A percentile compares a stretch with the other conserved stretches of the same genome.
These are phyloP conservation scores for Myriosclerotinia curreyana DNA, from an alignment of 2,329 filamentous ascomycete species.

Conservation along the genomic window DNA sequence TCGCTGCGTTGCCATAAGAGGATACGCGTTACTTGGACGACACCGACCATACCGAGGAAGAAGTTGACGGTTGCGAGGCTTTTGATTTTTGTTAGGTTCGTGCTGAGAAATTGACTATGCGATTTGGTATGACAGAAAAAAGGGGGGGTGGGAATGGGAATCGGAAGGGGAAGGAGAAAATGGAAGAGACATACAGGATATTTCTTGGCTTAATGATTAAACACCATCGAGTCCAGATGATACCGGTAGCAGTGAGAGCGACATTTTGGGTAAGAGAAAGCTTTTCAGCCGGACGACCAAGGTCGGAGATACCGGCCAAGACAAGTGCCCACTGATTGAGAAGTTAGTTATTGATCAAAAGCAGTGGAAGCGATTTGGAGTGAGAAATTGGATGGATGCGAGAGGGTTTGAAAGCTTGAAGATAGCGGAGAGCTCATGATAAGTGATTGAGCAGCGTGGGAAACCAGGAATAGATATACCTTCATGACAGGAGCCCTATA, in stretches of 20 bases:
- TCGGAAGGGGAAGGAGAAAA: not conserved
- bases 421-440: not conserved
- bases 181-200: slow-evolving; percentile 61
- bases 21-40: slow-evolving; percentile 79
- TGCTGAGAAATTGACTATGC: not conserved
- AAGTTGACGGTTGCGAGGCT: slow-evolving; percentile 96
- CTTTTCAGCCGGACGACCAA: slow-evolving; percentile 85
- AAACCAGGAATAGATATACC: slow-evolving; percentile 43
- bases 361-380: too few relatives aligned
- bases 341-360: slow-evolving; percentile 1
- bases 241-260: slow-evolving; percentile 83
- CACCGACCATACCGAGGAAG: slow-evolving; percentile 86
- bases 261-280: slow-evolving; percentile 91
- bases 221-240: slow-evolving; percentile 99
- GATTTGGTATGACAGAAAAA: slow-evolving; percentile 24
- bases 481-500: slow-evolving; percentile 90
- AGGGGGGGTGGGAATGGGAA: slow-evolving; percentile 24
- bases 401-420: not conserved
- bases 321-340: slow-evolving; percentile 73
- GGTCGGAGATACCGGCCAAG: slow-evolving; percentile 86
- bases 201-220: slow-evolving; percentile 94
- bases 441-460: too few relatives aligned
- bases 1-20: slow-evolving; percentile 58
- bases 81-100: slow-evolving; percentile 17
- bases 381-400: not conserved